Conservation (phyloP, 129 eudicot genomes). For the Rutidosis leptorrhynchoides region DNA sequence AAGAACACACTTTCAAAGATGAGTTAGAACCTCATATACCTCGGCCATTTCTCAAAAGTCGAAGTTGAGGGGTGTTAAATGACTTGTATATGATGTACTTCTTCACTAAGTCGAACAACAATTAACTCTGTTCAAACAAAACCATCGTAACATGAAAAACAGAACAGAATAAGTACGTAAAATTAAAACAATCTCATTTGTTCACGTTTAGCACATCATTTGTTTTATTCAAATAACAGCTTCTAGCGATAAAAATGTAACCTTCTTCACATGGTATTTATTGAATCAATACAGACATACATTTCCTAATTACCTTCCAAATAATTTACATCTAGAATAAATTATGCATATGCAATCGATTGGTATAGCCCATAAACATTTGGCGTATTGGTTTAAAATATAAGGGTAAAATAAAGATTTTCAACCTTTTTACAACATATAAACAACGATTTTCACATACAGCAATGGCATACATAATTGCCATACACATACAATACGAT, state of each 20-base stretch:
- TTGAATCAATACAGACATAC: background rate
- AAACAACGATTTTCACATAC: conserved; percentile 9
- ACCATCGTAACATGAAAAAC: conserved; percentile 4
- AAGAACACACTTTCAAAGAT: background rate
- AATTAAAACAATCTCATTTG: background rate
- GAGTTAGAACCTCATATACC: conserved; percentile 36
- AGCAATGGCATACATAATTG: conserved; percentile 1
- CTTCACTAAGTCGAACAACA: conserved; percentile 20
- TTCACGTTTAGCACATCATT: conserved; percentile 10
- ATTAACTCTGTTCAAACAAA: conserved; percentile 20
- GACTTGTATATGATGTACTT: conserved; percentile 8
- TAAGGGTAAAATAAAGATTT: too few relatives aligned
- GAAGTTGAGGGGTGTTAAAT: conserved; percentile 22
- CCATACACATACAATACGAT: conserved; percentile 2
- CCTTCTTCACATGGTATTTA: background rate
- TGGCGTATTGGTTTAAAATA: too few relatives aligned
- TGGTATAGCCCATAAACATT: too few relatives aligned
- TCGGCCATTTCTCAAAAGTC: conserved; percentile 44
- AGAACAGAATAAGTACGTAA: conserved; percentile 1
- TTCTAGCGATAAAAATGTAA: background rate
- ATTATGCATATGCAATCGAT: too few relatives aligned
- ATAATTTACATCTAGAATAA: conserved; percentile 11
- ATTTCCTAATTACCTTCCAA: conserved; percentile 1
- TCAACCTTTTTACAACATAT: too few relatives aligned
- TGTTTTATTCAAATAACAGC: background rate